phyloP scores from a whole-genome alignment of 208 protist genomes.

The Trypanosoma platydactyli region DNA sequence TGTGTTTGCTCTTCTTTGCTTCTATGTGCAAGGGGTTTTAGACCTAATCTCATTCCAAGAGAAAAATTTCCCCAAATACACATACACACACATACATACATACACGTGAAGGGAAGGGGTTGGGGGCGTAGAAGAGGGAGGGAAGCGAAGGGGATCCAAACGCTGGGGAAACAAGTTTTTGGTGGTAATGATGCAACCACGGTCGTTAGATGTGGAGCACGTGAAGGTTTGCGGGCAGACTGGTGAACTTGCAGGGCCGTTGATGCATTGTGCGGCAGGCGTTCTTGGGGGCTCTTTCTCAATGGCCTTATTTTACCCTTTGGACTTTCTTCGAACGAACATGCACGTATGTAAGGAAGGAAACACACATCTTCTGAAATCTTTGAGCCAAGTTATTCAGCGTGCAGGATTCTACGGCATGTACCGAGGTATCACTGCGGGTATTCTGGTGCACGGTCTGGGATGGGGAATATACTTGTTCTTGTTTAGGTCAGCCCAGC shows the following conservation, averaged over 20 bases:
- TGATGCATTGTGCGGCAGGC: conserved; percentile 74
- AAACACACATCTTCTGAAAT: conserved; percentile 43
- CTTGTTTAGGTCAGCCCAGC: conserved; percentile 64
- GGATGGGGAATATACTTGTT: conserved; percentile 81
- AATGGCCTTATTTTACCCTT: conserved; percentile 81
- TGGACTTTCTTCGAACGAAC: conserved; percentile 83
- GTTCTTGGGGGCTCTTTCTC: conserved; percentile 62
- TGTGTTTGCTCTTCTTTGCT: too few relatives aligned
- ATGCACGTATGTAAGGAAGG: conserved; percentile 72
- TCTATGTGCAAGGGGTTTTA: too few relatives aligned
- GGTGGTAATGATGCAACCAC: conserved; percentile 2
- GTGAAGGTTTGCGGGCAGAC: conserved; percentile 12
- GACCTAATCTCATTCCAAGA: too few relatives aligned
- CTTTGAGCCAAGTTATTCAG: conserved; percentile 47
- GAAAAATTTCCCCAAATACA: too few relatives aligned
- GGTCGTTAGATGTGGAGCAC: conserved; percentile 4
- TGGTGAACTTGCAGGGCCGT: conserved; percentile 26
- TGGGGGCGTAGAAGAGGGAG: too few relatives aligned
- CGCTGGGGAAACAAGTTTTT: too few relatives aligned
- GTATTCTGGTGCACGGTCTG: conserved; percentile 68
- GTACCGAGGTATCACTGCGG: conserved; percentile 74
- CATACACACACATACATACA: too few relatives aligned
- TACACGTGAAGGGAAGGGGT: too few relatives aligned
- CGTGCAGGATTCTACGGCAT: conserved; percentile 70
- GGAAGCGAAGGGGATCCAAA: too few relatives aligned